These are phyloP conservation scores for Diaporthe velutina DNA, from an alignment of 2,329 filamentous ascomycete genomes.

Conservation along the genomic window DNA sequence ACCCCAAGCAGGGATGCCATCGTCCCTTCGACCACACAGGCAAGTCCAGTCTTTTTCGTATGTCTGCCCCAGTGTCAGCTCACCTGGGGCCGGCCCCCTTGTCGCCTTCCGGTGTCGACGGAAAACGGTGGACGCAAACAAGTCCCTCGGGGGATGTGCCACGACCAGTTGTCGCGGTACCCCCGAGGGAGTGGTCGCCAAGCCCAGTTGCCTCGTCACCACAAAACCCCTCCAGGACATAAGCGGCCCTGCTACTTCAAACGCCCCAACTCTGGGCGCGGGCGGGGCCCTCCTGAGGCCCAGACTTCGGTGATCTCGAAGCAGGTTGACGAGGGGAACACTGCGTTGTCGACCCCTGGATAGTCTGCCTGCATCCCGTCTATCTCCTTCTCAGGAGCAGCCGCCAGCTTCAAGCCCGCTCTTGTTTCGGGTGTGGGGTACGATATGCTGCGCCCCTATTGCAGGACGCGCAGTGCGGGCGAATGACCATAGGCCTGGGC, in stretches of 20 bases:
- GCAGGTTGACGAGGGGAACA: background rate
- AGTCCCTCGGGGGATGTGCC: slow-evolving; percentile 1
- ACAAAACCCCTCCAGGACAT: background rate
- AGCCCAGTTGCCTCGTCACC: background rate
- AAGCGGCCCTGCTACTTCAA: background rate
- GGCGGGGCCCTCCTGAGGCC: background rate
- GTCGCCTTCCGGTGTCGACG: background rate
- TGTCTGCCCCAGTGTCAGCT: background rate
- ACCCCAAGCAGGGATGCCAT: background rate
- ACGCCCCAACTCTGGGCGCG: background rate
- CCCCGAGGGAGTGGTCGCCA: background rate
- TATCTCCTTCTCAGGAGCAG: background rate
- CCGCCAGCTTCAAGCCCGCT: background rate
- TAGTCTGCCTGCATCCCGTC: background rate
- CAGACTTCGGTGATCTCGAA: background rate
- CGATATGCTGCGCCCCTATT: background rate
- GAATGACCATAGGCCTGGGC: background rate
- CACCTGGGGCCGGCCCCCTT: background rate
- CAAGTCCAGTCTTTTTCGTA: background rate
- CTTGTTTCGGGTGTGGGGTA: background rate
- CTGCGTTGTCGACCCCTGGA: background rate
- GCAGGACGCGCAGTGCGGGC: background rate
- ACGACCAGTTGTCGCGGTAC: background rate
- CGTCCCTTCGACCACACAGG: background rate
- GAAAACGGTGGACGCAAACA: slow-evolving; percentile 3